A percentile compares a stretch with the other conserved stretches of the same genome.
These are phyloP conservation scores for Blumeria graminis DNA, from an alignment of 2,329 filamentous ascomycete genomes.

Conservation along the genomic window DNA sequence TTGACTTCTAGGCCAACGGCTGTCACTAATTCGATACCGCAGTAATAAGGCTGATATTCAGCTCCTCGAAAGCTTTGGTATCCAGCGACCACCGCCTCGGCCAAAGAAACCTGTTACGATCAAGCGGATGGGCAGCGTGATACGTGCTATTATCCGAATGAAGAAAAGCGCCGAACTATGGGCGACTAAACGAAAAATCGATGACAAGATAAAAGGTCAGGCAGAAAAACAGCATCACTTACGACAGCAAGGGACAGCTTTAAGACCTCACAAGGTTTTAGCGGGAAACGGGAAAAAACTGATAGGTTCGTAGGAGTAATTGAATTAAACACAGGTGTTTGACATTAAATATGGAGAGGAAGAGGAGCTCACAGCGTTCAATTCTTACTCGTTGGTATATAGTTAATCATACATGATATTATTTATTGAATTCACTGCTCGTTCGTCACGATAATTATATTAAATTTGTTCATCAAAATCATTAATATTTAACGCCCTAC, in stretches of 20 bases:
- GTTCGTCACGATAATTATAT: too few relatives aligned
- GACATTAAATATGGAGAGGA: too few relatives aligned
- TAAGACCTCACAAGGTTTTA: not conserved
- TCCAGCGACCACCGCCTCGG: constrained; percentile 16
- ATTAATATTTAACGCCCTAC: too few relatives aligned
- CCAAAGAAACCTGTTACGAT: constrained; percentile 15
- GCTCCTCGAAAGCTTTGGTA: constrained; percentile 54
- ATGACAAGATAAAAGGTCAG: constrained; percentile 11
- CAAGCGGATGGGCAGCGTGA: constrained; percentile 22
- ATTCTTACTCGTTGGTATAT: too few relatives aligned
- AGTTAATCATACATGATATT: too few relatives aligned
- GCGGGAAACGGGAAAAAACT: not conserved
- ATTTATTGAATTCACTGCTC: too few relatives aligned
- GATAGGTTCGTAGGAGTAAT: not conserved
- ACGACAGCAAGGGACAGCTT: constrained; percentile 1
- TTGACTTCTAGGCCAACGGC: constrained; percentile 1
- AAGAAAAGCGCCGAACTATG: constrained; percentile 23
- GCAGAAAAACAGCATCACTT: constrained; percentile 2
- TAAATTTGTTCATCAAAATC: too few relatives aligned
- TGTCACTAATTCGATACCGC: constrained; percentile 9
- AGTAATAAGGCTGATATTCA: constrained; percentile 85
- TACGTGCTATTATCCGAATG: constrained; percentile 27
- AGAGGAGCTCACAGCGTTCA: too few relatives aligned
- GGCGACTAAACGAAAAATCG: constrained; percentile 22
- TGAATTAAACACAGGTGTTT: too few relatives aligned